Percentiles rank a stretch among this genome's conserved stretches.
Evolutionary conservation across 176 grass and related monocot genomes (phyloP).

Genomic region (Bothriochloa decipiens): DNA sequence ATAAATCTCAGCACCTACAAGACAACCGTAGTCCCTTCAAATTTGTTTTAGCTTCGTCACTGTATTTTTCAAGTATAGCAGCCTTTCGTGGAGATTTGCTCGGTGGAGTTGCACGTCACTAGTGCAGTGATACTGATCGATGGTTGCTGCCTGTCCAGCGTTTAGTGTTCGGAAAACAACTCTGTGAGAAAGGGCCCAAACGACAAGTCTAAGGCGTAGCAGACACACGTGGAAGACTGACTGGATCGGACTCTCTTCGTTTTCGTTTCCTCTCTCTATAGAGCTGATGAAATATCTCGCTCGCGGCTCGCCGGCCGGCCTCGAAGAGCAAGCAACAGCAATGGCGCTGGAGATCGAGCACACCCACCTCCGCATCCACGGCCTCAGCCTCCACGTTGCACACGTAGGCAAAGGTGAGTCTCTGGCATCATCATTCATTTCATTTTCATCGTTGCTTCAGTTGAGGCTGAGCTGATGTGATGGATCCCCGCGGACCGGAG

Average conservation of each 20-base stretch:
- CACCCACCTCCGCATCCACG: constrained; percentile 27
- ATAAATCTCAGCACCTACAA: too few relatives aligned
- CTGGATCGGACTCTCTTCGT: too few relatives aligned
- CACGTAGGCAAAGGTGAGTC: constrained; percentile 33
- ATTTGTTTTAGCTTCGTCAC: too few relatives aligned
- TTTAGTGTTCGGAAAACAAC: neutral
- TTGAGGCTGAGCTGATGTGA: neutral
- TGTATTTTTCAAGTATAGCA: too few relatives aligned
- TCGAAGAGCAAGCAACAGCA: neutral
- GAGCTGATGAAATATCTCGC: neutral
- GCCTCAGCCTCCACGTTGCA: constrained; percentile 44
- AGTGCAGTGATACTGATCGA: neutral
- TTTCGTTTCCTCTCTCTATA: neutral
- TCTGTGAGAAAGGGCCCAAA: neutral
- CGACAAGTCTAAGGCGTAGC: constrained; percentile 16
- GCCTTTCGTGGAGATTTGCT: too few relatives aligned
- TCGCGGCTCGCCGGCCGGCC: neutral
- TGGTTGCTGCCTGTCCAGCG: neutral
- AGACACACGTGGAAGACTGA: neutral
- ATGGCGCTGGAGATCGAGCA: constrained; percentile 17
- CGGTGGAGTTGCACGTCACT: neutral
- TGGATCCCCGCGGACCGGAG: neutral
- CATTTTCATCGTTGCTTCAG: neutral
- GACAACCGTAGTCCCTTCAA: too few relatives aligned
- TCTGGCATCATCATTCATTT: too few relatives aligned